Evolutionary conservation across 2,329 filamentous ascomycete species (phyloP), one percentile per base, ranked within the genome.

Genomic region (Ceratocystis ficicola): DNA sequence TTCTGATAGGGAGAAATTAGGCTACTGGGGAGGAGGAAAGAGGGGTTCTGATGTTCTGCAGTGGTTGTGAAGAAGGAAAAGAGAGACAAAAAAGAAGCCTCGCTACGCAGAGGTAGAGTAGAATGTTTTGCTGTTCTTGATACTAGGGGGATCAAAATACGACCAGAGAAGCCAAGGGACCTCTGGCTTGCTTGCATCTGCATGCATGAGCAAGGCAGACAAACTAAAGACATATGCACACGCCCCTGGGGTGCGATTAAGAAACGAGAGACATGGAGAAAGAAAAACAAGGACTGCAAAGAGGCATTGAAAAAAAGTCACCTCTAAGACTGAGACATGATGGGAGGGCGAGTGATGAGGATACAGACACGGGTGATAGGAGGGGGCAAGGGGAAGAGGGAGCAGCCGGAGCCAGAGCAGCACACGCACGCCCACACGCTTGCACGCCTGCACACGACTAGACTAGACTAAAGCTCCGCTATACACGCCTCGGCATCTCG

Each of bases 231-330:
- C 3, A 41, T 57, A 57, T 5, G n/a, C 12, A 25, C 12, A 57
- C 52, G 28, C 52, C 52, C n/a, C n/a, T 3, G 52, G 52, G 22
- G 52, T 57, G 28, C 32, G 25, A 1, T 15, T 28, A 57, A 57
- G 52, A 57, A 25, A 17, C 52, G 52, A 8, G 52, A 57, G 52
- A 57, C 52, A 57, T 57, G 52, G 25, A 57, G 52, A 57, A 32
- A 57, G 52, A 57, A 32, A 20, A 28, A 15, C 22, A 57, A 57
- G 22, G 36, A 15, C 52, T 32, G 52, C 52, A 57, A 57, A 57
- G 17, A 57, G 52, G 20, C 52, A 57, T 28, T 41, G 36, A 41
- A 12, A 41, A 12, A 41, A 22, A 50, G 12, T 20, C 48, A 50
- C 20, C 8, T 28, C 52, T 5, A 57, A 28, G 30, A 57, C 22